These are phyloP conservation scores for Citeromyces nyonsensis DNA, from an alignment of 805 yeast genomes.

Conservation along the genomic window DNA sequence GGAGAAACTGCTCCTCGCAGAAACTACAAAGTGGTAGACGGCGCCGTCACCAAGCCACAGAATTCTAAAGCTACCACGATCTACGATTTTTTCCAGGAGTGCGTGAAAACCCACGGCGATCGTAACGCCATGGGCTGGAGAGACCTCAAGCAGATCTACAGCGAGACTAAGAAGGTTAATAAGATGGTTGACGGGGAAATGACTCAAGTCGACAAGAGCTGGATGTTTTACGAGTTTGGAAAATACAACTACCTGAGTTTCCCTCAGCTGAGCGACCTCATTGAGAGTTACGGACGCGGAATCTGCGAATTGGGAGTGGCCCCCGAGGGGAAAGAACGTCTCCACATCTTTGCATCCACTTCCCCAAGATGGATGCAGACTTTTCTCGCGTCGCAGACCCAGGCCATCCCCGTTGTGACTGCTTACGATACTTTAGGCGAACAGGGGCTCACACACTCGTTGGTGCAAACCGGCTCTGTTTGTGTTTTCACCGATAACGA, in stretches of 20 bases:
- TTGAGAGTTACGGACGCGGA: constrained; percentile 57
- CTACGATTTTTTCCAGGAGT: constrained; percentile 53
- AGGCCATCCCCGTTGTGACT: constrained; percentile 76
- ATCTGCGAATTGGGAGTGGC: constrained; percentile 55
- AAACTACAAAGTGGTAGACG: constrained; percentile 29
- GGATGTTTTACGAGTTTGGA: constrained; percentile 75
- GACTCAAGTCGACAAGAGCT: constrained; percentile 60
- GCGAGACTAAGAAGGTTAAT: constrained; percentile 57
- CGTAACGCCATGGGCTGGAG: constrained; percentile 64
- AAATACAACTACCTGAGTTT: constrained; percentile 55
- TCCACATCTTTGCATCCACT: constrained; percentile 82
- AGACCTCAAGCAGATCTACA: constrained; percentile 56
- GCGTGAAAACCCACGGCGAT: constrained; percentile 38
- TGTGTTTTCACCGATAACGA: constrained; percentile 79
- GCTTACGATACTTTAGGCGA: constrained; percentile 95
- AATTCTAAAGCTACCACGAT: constrained; percentile 40
- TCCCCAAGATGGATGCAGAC: constrained; percentile 86
- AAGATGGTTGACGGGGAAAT: constrained; percentile 71
- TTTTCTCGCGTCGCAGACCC: constrained; percentile 64
- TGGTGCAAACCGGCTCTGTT: constrained; percentile 64
- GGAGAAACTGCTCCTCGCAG: constrained; percentile 82
- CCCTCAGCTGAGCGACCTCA: constrained; percentile 32
- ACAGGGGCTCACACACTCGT: constrained; percentile 72
- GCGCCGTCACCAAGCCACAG: constrained; percentile 38
- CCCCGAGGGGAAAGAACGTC: constrained; percentile 40